Conservation (phyloP, 1,284 basidiomycete genomes). For the Ceratobasidium sp. region DNA sequence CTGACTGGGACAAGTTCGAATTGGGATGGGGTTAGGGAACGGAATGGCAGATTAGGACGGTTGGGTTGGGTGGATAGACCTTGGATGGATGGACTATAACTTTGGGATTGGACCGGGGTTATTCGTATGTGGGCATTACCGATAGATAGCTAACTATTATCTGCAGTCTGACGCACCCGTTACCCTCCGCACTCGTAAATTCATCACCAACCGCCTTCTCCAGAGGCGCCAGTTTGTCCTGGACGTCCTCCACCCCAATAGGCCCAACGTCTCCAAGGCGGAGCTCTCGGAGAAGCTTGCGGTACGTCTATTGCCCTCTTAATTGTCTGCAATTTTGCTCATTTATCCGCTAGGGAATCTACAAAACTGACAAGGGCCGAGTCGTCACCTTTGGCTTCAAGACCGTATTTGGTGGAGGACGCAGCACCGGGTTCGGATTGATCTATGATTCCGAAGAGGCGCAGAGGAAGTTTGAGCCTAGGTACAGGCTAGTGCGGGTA, state of each 20-base stretch:
- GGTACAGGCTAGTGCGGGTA: conserved; percentile 93
- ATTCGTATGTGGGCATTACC: background rate
- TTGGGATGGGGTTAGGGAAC: background rate
- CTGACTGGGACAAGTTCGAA: background rate
- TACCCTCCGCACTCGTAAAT: conserved; percentile 98
- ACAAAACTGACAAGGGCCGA: conserved; percentile 66
- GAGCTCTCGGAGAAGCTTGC: conserved; percentile 96
- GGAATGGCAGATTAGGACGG: background rate
- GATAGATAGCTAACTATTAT: conserved; percentile 8
- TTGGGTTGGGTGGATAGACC: conserved; percentile 6
- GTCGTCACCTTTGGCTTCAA: conserved; percentile 82
- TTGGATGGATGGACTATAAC: conserved; percentile 35
- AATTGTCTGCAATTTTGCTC: background rate
- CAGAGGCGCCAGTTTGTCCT: conserved; percentile 92
- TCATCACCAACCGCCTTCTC: conserved; percentile 98
- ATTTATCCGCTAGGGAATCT: conserved; percentile 53
- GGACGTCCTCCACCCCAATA: conserved; percentile 95
- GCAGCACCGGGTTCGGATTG: conserved; percentile 95
- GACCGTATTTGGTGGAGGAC: conserved; percentile 98
- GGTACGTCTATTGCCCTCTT: background rate
- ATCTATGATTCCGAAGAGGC: conserved; percentile 97
- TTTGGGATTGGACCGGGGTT: background rate
- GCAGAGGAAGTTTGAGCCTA: conserved; percentile 97
- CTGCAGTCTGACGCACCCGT: conserved; percentile 78
- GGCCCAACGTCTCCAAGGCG: conserved; percentile 91